Evolutionary conservation across 2,329 filamentous ascomycete genomes (phyloP), one percentile per base, ranked within the genome.

Genomic region (Cadophora gregata): DNA sequence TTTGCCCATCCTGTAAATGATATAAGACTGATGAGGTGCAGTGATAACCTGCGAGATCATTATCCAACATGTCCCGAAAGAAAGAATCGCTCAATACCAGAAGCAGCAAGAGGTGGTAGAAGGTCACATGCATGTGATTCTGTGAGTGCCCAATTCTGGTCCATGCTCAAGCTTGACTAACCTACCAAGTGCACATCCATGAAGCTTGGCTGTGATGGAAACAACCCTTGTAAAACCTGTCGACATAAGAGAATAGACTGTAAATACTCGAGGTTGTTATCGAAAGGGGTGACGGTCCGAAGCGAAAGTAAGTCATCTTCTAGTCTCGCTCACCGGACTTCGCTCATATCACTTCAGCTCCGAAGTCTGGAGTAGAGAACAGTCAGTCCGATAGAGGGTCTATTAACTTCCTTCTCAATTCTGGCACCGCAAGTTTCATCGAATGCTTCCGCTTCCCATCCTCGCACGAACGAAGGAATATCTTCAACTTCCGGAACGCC

Each of bases 71-170:
- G 81, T 65, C 67, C 77, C 36, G 74, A 79, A 67, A 77, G 81
- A 12, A 80, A 79, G n/a, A 77, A 80, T 70, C 78, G 77, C 42
- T 74, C 78, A 59, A 79, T 81, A 51, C 81, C 81, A 19, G 80
- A 80, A 68, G 81, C 80, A 0, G 80, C 80, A 10, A 79, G 81
- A 69, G 77, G 81, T 72, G 81, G 81, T 53, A 76, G 81, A 69
- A 74, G 80, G 38, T 79, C 80, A 60, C 81, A 82, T 79, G 81
- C 81, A 4, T 82, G 81, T 71, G 79, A 81, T 77, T 81, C 80
- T 38, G 81, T 79, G 74, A 72, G 77, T 75, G 24, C 59, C 27
- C n/a, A 16, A 19, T 6, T 31, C 29, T 55, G n/a, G 6, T 42
- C 24, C n/a, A 31, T 47, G 8, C 29, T 38, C 12, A 29, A n/a